Evolutionary conservation across 192 early-diverging fungal genomes (phyloP).

Genomic region (Coemansia sp.): DNA sequence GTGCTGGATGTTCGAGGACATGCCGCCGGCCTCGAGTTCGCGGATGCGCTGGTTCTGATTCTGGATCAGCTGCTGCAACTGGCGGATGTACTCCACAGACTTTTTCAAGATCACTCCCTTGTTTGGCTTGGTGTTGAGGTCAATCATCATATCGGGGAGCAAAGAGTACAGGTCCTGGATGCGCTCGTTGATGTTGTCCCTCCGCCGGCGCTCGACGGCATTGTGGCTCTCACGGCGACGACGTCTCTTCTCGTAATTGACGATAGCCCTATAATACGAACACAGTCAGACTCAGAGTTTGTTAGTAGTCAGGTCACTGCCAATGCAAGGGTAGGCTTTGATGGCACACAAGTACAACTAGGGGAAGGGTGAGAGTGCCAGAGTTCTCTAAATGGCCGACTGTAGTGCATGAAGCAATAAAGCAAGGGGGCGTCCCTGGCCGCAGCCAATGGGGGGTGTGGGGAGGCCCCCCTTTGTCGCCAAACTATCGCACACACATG

Average conservation of each 20-base stretch:
- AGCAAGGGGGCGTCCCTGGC: slow-evolving; percentile 18
- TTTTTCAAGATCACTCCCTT: slow-evolving; percentile 93
- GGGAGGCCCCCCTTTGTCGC: background rate
- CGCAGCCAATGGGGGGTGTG: slow-evolving; percentile 1
- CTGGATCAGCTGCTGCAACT: slow-evolving; percentile 67
- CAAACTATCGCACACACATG: slow-evolving; percentile 1
- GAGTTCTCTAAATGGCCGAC: slow-evolving; percentile 37
- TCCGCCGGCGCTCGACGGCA: slow-evolving; percentile 91
- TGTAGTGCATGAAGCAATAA: slow-evolving; percentile 19
- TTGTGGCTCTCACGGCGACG: slow-evolving; percentile 96
- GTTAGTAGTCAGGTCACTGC: slow-evolving; percentile 16
- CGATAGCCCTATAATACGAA: slow-evolving; percentile 11
- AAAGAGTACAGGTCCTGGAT: slow-evolving; percentile 88
- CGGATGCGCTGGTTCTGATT: slow-evolving; percentile 63
- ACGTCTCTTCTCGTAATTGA: slow-evolving; percentile 80
- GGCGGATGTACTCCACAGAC: slow-evolving; percentile 90
- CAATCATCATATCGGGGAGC: slow-evolving; percentile 76
- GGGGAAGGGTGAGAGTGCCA: background rate
- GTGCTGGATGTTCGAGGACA: slow-evolving; percentile 42
- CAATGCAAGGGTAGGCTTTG: slow-evolving; percentile 37
- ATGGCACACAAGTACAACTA: background rate
- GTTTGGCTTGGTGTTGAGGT: slow-evolving; percentile 86
- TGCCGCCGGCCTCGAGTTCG: slow-evolving; percentile 65
- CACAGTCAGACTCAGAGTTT: background rate
- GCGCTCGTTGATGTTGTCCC: slow-evolving; percentile 98